Evolutionary conservation across 2,329 filamentous ascomycete genomes (phyloP).

Genomic region (Chaetomiaceae sp.): DNA sequence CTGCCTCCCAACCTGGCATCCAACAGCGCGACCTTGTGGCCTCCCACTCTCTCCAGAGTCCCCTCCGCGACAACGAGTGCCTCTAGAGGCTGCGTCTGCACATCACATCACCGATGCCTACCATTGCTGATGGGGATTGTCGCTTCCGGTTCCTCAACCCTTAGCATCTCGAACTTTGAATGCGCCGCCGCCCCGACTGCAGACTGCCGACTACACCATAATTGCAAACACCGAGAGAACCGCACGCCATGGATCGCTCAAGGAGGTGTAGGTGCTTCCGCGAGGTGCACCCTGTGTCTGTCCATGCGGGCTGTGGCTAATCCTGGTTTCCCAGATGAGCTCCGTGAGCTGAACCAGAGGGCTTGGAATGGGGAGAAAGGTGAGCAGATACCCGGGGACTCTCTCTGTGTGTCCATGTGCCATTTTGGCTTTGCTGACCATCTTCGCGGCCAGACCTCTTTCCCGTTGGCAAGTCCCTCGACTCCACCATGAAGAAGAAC

Average conservation of each 20-base stretch:
- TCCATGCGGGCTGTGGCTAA: too few relatives aligned
- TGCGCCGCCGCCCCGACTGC: constrained; percentile 37
- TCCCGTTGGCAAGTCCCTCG: constrained; percentile 70
- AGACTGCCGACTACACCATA: constrained; percentile 22
- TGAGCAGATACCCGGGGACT: constrained; percentile 36
- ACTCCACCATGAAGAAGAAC: constrained; percentile 96
- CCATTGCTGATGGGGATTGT: constrained; percentile 38
- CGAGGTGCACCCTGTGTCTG: background rate
- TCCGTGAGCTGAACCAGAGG: constrained; percentile 80
- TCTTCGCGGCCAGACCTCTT: constrained; percentile 60
- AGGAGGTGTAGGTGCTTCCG: constrained; percentile 51
- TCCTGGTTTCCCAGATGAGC: constrained; percentile 59
- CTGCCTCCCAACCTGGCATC: constrained; percentile 2
- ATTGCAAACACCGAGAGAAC: constrained; percentile 31
- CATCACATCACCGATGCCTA: constrained; percentile 38
- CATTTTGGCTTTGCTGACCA: constrained; percentile 7
- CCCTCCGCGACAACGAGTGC: constrained; percentile 15
- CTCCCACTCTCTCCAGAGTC: constrained; percentile 10
- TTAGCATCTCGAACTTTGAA: constrained; percentile 42
- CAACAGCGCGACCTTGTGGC: constrained; percentile 1
- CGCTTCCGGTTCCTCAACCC: constrained; percentile 41
- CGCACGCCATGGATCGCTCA: constrained; percentile 57
- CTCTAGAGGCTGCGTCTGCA: constrained; percentile 19
- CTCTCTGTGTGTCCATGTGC: background rate
- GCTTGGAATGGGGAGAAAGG: constrained; percentile 88